Percentiles rank a stretch among this genome's conserved stretches.
phyloP scores from a whole-genome alignment of 164 flowering plant species.

The Nymphaea thermarum region DNA sequence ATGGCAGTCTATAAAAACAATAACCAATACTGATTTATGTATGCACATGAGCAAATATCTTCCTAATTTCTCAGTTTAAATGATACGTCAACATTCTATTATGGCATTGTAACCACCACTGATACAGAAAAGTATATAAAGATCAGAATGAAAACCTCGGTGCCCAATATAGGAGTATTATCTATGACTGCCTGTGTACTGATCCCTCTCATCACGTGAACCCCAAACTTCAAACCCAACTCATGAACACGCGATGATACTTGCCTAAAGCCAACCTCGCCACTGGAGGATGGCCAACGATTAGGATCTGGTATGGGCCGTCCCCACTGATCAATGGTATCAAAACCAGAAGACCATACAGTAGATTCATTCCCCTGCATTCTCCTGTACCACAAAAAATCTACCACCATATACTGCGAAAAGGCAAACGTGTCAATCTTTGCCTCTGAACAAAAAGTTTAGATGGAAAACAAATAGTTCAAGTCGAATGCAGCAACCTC shows the following conservation, averaged over 20 bases:
- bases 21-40: no score
- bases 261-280: background rate
- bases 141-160: background rate
- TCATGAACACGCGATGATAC: background rate
- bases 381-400: conserved; percentile 1
- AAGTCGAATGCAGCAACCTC: background rate
- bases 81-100: no score
- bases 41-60: no score
- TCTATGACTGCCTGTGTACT: conserved; percentile 1
- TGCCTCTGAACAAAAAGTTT: background rate
- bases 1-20: no score
- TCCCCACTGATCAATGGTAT: conserved; percentile 2
- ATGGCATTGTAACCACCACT: no score
- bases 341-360: conserved; percentile 1
- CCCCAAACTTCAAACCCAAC: conserved; percentile 1
- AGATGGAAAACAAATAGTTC: background rate
- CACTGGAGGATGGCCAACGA: conserved; percentile 2
- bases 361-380: background rate
- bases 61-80: no score
- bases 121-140: no score
- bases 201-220: conserved; percentile 2
- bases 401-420: background rate
- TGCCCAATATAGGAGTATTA: conserved; percentile 1
- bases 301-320: conserved; percentile 1
- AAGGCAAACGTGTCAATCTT: background rate